Evolutionary conservation across 176 grass and related monocot species (phyloP).

Genomic region (Cocos nucifera): DNA sequence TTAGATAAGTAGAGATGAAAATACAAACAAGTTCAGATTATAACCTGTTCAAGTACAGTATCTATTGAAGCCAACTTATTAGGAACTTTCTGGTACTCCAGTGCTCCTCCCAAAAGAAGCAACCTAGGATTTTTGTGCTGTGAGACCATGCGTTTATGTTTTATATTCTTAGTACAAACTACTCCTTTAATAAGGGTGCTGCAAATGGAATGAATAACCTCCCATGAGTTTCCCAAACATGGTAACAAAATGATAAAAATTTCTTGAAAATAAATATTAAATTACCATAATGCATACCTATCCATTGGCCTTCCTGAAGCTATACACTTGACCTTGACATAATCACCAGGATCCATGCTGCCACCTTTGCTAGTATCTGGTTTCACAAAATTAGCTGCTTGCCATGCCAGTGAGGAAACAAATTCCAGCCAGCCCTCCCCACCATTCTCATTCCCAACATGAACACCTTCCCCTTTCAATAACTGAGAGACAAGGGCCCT

Average conservation of each 20-base stretch:
- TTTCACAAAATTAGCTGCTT: conserved; percentile 74
- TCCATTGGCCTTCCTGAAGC: conserved; percentile 56
- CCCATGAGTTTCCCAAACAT: conserved; percentile 32
- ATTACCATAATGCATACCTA: conserved; percentile 40
- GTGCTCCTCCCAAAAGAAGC: conserved; percentile 77
- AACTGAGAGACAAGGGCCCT: conserved; percentile 74
- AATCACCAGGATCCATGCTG: conserved; percentile 81
- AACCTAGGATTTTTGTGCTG: conserved; percentile 60
- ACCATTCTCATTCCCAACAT: conserved; percentile 24
- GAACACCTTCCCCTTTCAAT: conserved; percentile 57
- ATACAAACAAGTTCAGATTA: not conserved
- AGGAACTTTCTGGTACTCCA: conserved; percentile 73
- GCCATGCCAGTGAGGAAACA: conserved; percentile 72
- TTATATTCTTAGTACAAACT: conserved; percentile 94
- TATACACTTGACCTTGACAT: conserved; percentile 91
- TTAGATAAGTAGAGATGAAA: conserved; percentile 10
- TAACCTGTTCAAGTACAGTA: conserved; percentile 72
- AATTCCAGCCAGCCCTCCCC: conserved; percentile 59
- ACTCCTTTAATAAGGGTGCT: conserved; percentile 78
- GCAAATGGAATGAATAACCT: conserved; percentile 23
- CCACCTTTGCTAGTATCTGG: conserved; percentile 82
- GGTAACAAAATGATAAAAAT: conserved; percentile 6
- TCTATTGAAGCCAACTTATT: conserved; percentile 76
- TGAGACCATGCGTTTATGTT: conserved; percentile 82
- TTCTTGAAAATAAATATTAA: no score